Conservation (phyloP, 2,329 filamentous ascomycete species). For the Magnaporthiopsis poae region DNA sequence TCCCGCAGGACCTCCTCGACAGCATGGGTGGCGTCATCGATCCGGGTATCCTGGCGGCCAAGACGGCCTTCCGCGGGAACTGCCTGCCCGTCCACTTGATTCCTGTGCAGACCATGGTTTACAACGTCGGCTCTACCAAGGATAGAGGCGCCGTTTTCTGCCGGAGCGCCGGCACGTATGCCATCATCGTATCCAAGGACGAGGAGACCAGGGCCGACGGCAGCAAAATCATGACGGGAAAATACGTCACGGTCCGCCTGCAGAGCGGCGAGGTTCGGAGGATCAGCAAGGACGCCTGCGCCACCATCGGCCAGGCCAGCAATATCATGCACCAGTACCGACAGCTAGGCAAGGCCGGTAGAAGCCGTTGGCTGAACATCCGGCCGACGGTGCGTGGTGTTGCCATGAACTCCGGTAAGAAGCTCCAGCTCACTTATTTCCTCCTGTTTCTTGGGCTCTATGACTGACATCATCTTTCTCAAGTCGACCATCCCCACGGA, state of each 20-base stretch:
- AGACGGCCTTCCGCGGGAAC: conserved; percentile 88
- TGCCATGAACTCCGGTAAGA: conserved; percentile 88
- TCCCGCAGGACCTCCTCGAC: conserved; percentile 74
- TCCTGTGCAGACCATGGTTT: conserved; percentile 84
- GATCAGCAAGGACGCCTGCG: conserved; percentile 85
- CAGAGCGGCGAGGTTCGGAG: conserved; percentile 88
- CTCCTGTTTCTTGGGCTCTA: not conserved
- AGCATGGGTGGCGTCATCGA: conserved; percentile 90
- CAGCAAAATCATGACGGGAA: conserved; percentile 54
- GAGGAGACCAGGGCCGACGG: conserved; percentile 53
- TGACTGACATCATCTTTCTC: conserved; percentile 9
- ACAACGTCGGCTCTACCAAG: conserved; percentile 71
- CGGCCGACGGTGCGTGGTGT: conserved; percentile 91
- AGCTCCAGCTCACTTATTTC: not conserved
- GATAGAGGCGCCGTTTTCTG: conserved; percentile 79
- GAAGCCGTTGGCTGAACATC: conserved; percentile 87
- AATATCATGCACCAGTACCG: conserved; percentile 85
- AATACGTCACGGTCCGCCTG: conserved; percentile 73
- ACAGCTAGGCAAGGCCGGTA: conserved; percentile 88
- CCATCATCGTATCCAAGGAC: conserved; percentile 79
- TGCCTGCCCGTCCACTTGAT: conserved; percentile 94
- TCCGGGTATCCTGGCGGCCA: conserved; percentile 88
- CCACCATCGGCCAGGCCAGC: conserved; percentile 87
- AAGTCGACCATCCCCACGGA: conserved; percentile 91
- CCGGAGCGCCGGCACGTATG: conserved; percentile 86